Evolutionary conservation across 2,329 filamentous ascomycete genomes (phyloP).

Genomic region (Zalaria sp.): DNA sequence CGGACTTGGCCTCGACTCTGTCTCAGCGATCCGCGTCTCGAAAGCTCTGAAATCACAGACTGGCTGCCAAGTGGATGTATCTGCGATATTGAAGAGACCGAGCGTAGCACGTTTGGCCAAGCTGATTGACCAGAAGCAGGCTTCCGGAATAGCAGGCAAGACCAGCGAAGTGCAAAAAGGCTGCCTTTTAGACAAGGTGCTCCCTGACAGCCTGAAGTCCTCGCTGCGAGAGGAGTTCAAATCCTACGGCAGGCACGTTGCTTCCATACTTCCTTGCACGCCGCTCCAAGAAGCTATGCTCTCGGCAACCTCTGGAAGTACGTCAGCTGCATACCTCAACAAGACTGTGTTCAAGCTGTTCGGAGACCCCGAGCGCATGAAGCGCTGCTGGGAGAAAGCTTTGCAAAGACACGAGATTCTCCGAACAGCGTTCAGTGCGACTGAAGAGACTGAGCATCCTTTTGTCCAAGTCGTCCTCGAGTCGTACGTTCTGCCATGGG

Average conservation of each 20-base stretch:
- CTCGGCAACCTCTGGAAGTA: conserved; percentile 34
- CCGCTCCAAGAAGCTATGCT: conserved; percentile 84
- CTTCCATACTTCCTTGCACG: conserved; percentile 62
- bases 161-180: too few species aligned
- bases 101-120: conserved; percentile 48
- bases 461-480: conserved; percentile 60
- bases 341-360: conserved; percentile 50
- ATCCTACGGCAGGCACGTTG: conserved; percentile 23
- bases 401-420: conserved; percentile 58
- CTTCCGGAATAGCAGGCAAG: not conserved
- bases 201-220: conserved; percentile 1
- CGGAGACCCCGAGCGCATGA: conserved; percentile 36
- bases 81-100: conserved; percentile 52
- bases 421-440: conserved; percentile 60
- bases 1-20: conserved; percentile 68
- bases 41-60: conserved; percentile 38
- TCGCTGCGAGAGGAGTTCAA: conserved; percentile 5
- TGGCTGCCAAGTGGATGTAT: conserved; percentile 46
- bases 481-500: conserved; percentile 30
- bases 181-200: conserved; percentile 1
- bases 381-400: conserved; percentile 48
- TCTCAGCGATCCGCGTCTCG: conserved; percentile 62
- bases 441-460: conserved; percentile 43
- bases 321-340: conserved; percentile 53
- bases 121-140: conserved; percentile 11